These are phyloP conservation scores for Orobanche coerulescens DNA, from an alignment of 257 asterid species.

Conservation along the genomic window DNA sequence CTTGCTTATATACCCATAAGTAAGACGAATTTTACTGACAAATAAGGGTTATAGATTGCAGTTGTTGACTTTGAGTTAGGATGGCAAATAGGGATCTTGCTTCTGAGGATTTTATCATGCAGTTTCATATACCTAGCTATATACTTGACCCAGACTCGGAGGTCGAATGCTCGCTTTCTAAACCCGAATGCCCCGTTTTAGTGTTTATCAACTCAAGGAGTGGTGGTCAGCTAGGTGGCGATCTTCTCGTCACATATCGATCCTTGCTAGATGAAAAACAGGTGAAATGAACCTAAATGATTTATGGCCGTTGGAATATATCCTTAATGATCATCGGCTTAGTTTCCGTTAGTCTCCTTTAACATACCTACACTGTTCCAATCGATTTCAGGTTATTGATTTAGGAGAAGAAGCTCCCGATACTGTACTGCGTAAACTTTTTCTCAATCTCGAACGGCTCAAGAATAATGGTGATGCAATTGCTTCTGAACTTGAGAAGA, in stretches of 20 bases:
- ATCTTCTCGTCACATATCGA: conserved; percentile 63
- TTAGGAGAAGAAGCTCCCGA: conserved; percentile 82
- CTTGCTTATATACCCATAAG: not conserved
- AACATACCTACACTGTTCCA: conserved; percentile 2
- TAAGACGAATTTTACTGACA: too few species aligned
- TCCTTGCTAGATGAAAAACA: conserved; percentile 61
- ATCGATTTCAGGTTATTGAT: conserved; percentile 65
- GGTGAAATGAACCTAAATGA: conserved; percentile 31
- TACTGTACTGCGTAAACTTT: conserved; percentile 44
- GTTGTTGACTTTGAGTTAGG: conserved; percentile 23
- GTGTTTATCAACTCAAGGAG: conserved; percentile 87
- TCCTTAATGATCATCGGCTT: not conserved
- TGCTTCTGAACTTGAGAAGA: conserved; percentile 46
- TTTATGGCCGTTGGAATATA: not conserved
- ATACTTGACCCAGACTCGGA: conserved; percentile 35
- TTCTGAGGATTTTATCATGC: conserved; percentile 30
- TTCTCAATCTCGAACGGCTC: conserved; percentile 52
- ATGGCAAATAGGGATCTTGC: conserved; percentile 33
- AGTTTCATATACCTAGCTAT: conserved; percentile 52
- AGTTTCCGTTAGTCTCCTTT: not conserved
- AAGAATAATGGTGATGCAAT: conserved; percentile 53
- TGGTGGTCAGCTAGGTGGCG: conserved; percentile 95
- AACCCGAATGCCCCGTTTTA: conserved; percentile 69
- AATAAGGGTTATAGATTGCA: too few species aligned
- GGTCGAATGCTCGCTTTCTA: conserved; percentile 22